phyloP scores from a whole-genome alignment of 768 basidiomycete genomes.

The Hygrophorus russula region DNA sequence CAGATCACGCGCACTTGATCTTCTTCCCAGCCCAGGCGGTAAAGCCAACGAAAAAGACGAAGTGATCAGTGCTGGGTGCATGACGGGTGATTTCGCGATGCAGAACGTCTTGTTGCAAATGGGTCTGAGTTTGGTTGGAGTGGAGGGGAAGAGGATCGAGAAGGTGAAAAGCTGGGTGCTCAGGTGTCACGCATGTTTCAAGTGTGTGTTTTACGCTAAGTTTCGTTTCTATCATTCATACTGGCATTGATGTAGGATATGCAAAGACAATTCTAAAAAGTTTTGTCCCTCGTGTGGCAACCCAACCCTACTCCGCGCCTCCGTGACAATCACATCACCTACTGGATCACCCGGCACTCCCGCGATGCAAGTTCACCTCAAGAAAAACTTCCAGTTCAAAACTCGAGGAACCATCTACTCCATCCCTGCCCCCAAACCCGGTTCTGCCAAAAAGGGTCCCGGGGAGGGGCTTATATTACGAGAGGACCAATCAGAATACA shows the following conservation, averaged over 20 bases:
- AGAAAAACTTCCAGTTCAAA: constrained; percentile 91
- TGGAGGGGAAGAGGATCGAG: constrained; percentile 84
- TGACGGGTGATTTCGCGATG: constrained; percentile 99
- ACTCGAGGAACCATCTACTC: constrained; percentile 86
- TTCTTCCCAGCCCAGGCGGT: constrained; percentile 49
- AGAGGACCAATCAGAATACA: constrained; percentile 86
- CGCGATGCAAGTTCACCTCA: constrained; percentile 82
- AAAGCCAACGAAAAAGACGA: constrained; percentile 27
- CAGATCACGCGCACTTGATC: constrained; percentile 78
- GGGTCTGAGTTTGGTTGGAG: constrained; percentile 80
- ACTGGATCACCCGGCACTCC: constrained; percentile 49
- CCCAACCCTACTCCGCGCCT: constrained; percentile 79
- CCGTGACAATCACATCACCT: constrained; percentile 73
- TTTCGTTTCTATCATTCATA: constrained; percentile 1
- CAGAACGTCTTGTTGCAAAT: constrained; percentile 96
- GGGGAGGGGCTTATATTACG: constrained; percentile 81
- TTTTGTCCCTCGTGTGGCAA: constrained; percentile 99
- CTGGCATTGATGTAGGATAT: constrained; percentile 47
- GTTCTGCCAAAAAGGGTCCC: constrained; percentile 73
- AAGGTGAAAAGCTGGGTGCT: constrained; percentile 93
- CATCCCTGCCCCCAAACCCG: constrained; percentile 84
- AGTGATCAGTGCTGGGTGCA: constrained; percentile 64
- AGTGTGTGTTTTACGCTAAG: constrained; percentile 46
- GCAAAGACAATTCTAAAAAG: constrained; percentile 88
- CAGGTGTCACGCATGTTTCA: constrained; percentile 97